phyloP scores from a whole-genome alignment of 805 yeast genomes.

The Kodamaea kaohsiungensis region DNA sequence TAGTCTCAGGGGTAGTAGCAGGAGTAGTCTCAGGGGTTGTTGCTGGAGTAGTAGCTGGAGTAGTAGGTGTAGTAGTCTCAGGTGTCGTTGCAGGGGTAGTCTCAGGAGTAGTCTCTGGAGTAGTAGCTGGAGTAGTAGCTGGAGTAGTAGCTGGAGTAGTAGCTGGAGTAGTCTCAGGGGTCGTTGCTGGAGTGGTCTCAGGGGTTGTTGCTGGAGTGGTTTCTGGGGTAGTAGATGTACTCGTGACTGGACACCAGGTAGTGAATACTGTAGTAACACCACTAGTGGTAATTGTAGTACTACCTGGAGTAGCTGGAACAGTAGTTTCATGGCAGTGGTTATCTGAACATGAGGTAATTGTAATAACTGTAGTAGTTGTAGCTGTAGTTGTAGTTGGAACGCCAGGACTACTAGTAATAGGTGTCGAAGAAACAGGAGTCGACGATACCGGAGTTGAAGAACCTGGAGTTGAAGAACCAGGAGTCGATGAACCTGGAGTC shows the following conservation, averaged over 20 bases:
- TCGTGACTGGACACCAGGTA: slow-evolving; percentile 28
- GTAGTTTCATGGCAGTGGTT: slow-evolving; percentile 22
- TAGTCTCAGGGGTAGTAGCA: no score
- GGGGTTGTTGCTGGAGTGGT: slow-evolving; percentile 5
- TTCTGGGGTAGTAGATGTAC: neutral
- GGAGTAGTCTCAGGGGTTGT: no score
- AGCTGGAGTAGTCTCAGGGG: no score
- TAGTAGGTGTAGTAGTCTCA: no score
- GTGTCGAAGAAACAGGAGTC: neutral
- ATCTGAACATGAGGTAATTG: slow-evolving; percentile 39
- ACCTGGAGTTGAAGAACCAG: neutral
- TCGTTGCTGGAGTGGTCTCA: no score
- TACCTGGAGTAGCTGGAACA: slow-evolving; percentile 14
- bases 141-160: slow-evolving; percentile 11
- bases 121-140: slow-evolving; percentile 23
- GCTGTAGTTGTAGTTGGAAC: slow-evolving; percentile 23
- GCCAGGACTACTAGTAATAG: slow-evolving; percentile 25
- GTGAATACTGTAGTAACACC: slow-evolving; percentile 41
- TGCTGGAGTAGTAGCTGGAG: no score
- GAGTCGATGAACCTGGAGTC: neutral
- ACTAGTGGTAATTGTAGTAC: slow-evolving; percentile 32
- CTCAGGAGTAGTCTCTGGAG: no score
- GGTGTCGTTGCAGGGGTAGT: no score
- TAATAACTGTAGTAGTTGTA: slow-evolving; percentile 34
- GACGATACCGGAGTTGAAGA: neutral